Conservation (phyloP, 345 rosid genomes). For the Salix caprea region DNA sequence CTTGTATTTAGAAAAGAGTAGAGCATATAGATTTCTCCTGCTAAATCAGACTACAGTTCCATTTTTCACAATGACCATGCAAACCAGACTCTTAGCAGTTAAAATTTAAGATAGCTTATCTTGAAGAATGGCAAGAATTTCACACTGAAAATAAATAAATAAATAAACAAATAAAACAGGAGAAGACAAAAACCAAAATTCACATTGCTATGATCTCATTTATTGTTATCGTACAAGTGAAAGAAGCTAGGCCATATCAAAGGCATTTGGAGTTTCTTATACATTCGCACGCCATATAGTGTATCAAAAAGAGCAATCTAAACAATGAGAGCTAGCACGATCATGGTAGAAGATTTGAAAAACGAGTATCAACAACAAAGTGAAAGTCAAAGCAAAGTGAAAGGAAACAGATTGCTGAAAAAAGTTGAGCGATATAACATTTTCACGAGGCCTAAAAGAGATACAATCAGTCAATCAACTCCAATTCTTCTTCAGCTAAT, state of each 20-base stretch:
- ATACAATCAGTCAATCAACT: conserved; percentile 4
- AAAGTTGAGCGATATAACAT: neutral
- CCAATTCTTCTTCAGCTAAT: conserved; percentile 18
- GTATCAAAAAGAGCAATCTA: neutral
- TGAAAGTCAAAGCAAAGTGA: neutral
- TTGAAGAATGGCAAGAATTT: too few relatives aligned
- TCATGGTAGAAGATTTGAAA: neutral
- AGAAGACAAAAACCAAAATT: neutral
- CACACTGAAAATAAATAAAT: too few relatives aligned
- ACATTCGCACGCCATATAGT: neutral
- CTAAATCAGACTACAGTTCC: neutral
- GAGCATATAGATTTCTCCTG: neutral
- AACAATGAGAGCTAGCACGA: neutral
- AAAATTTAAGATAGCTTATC: neutral
- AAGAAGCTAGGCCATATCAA: neutral
- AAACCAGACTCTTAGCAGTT: neutral
- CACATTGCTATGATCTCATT: neutral
- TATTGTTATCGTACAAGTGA: neutral
- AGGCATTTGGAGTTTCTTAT: neutral
- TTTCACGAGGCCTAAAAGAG: neutral
- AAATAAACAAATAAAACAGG: neutral
- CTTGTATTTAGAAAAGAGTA: too few relatives aligned
- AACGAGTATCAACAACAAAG: neutral
- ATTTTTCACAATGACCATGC: neutral
- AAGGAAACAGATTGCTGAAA: neutral